Evolutionary conservation across 495 filamentous ascomycete genomes (phyloP).

Genomic region (Evansstolkia leycettana): DNA sequence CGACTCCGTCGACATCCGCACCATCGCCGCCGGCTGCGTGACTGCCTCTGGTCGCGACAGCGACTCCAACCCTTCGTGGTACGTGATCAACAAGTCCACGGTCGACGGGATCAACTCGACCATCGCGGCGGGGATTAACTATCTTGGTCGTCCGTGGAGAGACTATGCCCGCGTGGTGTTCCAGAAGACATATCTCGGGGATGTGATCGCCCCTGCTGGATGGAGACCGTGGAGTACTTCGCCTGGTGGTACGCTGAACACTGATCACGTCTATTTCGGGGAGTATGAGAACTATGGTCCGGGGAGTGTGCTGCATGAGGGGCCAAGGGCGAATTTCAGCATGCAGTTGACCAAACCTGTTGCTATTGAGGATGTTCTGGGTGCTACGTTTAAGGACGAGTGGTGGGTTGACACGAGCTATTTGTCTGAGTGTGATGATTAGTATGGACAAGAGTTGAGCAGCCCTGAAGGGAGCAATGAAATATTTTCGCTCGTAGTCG

Average conservation of each 20-base stretch:
- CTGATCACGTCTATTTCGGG: constrained; percentile 39
- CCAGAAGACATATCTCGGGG: constrained; percentile 42
- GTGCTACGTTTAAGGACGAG: constrained; percentile 30
- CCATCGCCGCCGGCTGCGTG: constrained; percentile 34
- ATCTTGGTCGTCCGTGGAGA: constrained; percentile 56
- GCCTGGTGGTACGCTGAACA: constrained; percentile 33
- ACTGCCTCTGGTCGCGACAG: constrained; percentile 48
- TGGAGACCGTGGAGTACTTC: constrained; percentile 46
- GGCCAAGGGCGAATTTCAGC: constrained; percentile 45
- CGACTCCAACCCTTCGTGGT: constrained; percentile 39
- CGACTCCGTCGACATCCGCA: constrained; percentile 40
- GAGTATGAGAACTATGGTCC: constrained; percentile 50
- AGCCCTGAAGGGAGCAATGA: too few species aligned
- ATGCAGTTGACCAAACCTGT: constrained; percentile 31
- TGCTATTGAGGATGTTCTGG: constrained; percentile 37
- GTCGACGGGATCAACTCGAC: constrained; percentile 35
- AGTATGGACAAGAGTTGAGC: too few species aligned
- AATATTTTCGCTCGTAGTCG: too few species aligned
- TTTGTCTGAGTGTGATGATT: too few species aligned
- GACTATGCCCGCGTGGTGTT: constrained; percentile 49
- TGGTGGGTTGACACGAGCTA: constrained; percentile 33
- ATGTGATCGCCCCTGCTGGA: constrained; percentile 46
- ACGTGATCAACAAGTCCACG: constrained; percentile 48
- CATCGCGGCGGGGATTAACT: constrained; percentile 39
- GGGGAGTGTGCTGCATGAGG: constrained; percentile 42